These are phyloP conservation scores for Melanomma pulvis-pyrius DNA, from an alignment of 495 filamentous ascomycete species.

Conservation along the genomic window DNA sequence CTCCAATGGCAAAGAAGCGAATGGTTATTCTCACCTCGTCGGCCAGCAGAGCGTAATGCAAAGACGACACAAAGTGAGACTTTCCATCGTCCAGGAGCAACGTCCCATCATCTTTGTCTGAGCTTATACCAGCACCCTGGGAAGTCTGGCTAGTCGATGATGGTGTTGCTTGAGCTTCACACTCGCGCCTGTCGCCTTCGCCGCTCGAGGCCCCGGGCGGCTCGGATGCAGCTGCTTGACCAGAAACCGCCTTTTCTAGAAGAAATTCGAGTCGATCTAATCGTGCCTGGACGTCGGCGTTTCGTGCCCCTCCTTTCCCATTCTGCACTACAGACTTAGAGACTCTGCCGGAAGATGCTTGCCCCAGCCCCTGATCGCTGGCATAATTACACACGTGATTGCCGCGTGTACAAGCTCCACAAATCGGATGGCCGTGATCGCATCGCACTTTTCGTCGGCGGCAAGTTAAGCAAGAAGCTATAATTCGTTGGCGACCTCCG, in stretches of 20 bases:
- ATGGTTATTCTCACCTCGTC: constrained; percentile 31
- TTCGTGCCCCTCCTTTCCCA: constrained; percentile 9
- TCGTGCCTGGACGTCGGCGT: constrained; percentile 30
- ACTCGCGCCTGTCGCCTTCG: constrained; percentile 7
- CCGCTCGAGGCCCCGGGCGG: background rate
- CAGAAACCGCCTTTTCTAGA: constrained; percentile 34
- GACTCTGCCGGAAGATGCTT: constrained; percentile 6
- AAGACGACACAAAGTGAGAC: constrained; percentile 38
- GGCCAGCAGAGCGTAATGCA: constrained; percentile 35
- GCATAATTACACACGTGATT: constrained; percentile 39
- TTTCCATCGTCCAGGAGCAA: constrained; percentile 35
- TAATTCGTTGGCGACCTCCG: constrained; percentile 34
- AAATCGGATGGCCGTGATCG: constrained; percentile 37
- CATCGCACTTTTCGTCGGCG: constrained; percentile 37
- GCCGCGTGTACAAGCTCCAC: constrained; percentile 36
- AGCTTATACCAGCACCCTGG: constrained; percentile 34
- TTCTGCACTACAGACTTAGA: constrained; percentile 18
- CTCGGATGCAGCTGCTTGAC: background rate
- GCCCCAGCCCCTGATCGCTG: constrained; percentile 24
- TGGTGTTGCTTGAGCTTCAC: constrained; percentile 14
- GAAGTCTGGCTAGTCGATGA: constrained; percentile 31
- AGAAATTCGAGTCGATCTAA: constrained; percentile 37
- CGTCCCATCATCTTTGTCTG: constrained; percentile 35
- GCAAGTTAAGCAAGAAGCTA: constrained; percentile 38
- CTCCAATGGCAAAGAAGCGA: no score